Conservation (phyloP, 2,329 filamentous ascomycete genomes). For the Ophiobolus disseminans region DNA sequence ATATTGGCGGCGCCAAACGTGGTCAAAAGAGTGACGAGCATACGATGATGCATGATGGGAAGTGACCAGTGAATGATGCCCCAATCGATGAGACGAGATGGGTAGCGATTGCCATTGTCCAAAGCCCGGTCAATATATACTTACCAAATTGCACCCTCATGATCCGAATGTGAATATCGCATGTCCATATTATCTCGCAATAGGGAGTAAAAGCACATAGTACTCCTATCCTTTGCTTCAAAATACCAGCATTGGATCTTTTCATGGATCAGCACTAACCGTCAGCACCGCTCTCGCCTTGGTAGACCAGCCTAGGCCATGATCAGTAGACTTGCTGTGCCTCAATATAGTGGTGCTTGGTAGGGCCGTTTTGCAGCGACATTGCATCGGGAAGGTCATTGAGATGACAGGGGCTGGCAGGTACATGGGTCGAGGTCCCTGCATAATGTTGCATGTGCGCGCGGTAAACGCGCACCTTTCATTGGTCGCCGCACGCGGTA, state of each 20-base stretch:
- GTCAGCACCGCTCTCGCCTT: too few species aligned
- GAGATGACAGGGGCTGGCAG: too few species aligned
- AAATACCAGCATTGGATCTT: not conserved
- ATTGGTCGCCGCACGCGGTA: too few species aligned
- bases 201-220: not conserved
- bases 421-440: too few species aligned
- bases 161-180: not conserved
- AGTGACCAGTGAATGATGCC: not conserved
- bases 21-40: constrained; percentile 1
- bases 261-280: not conserved
- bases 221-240: not conserved
- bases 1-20: not conserved
- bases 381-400: not conserved
- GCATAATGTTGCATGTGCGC: too few species aligned
- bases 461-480: too few species aligned
- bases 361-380: not conserved
- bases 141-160: not conserved
- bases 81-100: not conserved
- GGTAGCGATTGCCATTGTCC: not conserved
- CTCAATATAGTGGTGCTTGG: not conserved
- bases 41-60: not conserved
- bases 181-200: not conserved
- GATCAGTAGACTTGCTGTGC: constrained; percentile 3
- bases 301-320: not conserved
- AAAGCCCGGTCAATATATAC: constrained; percentile 2